These are phyloP conservation scores for Cystobasidium ongulense DNA, from an alignment of 768 basidiomycete species.

Conservation along the genomic window DNA sequence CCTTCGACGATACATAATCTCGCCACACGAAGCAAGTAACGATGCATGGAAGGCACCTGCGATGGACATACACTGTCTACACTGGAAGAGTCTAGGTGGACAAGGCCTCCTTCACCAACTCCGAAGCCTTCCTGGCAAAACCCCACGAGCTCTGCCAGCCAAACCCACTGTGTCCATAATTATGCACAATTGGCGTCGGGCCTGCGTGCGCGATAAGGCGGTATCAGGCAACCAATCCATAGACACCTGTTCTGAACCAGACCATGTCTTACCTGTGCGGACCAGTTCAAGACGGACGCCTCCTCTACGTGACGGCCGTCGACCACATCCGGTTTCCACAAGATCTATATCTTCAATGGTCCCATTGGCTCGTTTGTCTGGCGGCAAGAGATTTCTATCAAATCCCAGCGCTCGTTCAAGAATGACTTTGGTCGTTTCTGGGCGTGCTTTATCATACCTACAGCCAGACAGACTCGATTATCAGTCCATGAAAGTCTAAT, in stretches of 20 bases:
- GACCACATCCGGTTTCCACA: slow-evolving; percentile 31
- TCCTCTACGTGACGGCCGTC: slow-evolving; percentile 42
- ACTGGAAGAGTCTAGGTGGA: not conserved
- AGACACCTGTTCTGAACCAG: not conserved
- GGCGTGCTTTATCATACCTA: slow-evolving; percentile 36
- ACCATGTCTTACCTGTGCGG: not conserved
- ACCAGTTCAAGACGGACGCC: slow-evolving; percentile 42
- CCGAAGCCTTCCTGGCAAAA: slow-evolving; percentile 9
- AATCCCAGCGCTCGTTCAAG: slow-evolving; percentile 35
- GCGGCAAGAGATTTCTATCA: slow-evolving; percentile 32
- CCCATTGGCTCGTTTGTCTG: slow-evolving; percentile 23
- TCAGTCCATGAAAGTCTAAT: not conserved
- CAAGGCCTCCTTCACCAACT: not conserved
- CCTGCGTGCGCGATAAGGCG: not conserved
- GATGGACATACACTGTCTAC: not conserved
- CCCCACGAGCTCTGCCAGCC: slow-evolving; percentile 47
- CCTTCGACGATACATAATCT: no score
- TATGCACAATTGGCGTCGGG: slow-evolving; percentile 39
- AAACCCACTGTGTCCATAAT: slow-evolving; percentile 46
- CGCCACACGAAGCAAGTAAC: no score
- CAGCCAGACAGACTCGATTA: not conserved
- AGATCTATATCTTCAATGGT: slow-evolving; percentile 28
- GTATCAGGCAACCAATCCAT: not conserved
- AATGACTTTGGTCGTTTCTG: slow-evolving; percentile 41
- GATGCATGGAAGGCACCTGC: no score